Evolutionary conservation across 2,329 filamentous ascomycete genomes (phyloP), one percentile per base, ranked within the genome.

Genomic region (Verticillium dahliae): DNA sequence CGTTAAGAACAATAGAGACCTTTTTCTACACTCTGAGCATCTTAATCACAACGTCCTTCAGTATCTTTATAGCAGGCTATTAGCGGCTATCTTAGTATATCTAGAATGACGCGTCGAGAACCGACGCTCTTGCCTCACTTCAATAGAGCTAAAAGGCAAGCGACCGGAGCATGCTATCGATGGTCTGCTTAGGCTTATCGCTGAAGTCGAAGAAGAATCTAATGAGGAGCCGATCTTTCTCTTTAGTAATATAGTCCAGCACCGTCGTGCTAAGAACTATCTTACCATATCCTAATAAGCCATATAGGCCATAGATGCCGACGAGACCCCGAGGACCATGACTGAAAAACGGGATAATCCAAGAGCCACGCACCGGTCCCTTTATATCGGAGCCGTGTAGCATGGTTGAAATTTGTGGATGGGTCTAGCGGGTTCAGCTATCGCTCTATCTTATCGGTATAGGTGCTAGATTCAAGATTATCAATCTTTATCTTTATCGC

Each of bases 161-260:
- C 2, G 67, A 68, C 2, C 62, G 62, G 0, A 67, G 1, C 1
- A 68, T 56, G 0, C 57, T 57, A 1, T 67, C 54, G 0, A 65
- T 4, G 0, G 10, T 67, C 31, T 70, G 65, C 15, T 71, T 70
- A 1, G 4, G 52, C 0, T 6, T 22, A 4, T 71, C 64, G 13
- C 38, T 66, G 37, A 69, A 69, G 56, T 69, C 65, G 22, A 69
- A 70, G 52, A 65, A 69, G 34, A 67, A 66, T 2, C 3, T 38
- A 3, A 69, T 54, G 3, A 59, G 50, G 1, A 35, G 14, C 1
- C 15, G 33, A 11, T 45, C 61, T 2, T 37, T 11, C 0, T 1
- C 34, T 18, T 39, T n/a, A 0, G 0, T 4, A 2, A 70, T 58
- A 39, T 67, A 0, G 15, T 69, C 67, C 0, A 69, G 15, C 0